Percentiles rank a stretch among this genome's conserved stretches.
These are phyloP conservation scores for Penicillium italicum DNA, from an alignment of 2,329 filamentous ascomycete species.

Conservation along the genomic window DNA sequence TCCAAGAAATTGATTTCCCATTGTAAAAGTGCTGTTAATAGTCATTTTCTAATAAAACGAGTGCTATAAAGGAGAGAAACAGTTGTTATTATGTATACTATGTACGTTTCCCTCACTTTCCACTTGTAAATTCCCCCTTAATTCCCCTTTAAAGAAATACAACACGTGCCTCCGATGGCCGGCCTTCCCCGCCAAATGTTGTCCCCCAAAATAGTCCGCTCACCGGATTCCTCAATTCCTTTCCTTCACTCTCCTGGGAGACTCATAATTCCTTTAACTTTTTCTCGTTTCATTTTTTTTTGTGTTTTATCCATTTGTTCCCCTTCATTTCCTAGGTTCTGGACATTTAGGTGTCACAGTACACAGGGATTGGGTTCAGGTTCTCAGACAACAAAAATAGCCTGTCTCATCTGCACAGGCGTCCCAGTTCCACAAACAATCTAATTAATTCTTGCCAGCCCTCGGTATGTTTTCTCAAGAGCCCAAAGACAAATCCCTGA, in stretches of 20 bases:
- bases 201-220: slow-evolving; percentile 9
- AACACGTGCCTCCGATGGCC: slow-evolving; percentile 33
- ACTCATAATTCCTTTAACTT: slow-evolving; percentile 3
- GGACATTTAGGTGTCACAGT: slow-evolving; percentile 9
- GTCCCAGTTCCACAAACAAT: slow-evolving; percentile 12
- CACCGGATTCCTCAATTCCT: slow-evolving; percentile 11
- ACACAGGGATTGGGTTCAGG: slow-evolving; percentile 7
- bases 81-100: not conserved
- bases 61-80: not conserved
- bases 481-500: not conserved
- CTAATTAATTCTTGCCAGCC: not conserved
- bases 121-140: not conserved
- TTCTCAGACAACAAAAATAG: slow-evolving; percentile 6
- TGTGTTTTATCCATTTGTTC: slow-evolving; percentile 2
- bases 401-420: slow-evolving; percentile 10
- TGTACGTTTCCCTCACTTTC: not conserved
- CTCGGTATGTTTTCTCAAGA: slow-evolving; percentile 2
- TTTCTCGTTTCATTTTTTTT: not conserved
- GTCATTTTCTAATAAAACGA: not conserved
- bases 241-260: slow-evolving; percentile 12
- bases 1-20: not conserved
- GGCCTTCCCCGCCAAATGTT: slow-evolving; percentile 24
- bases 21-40: not conserved
- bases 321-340: not conserved
- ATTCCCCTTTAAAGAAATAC: slow-evolving; percentile 1